A percentile compares a stretch with the other conserved stretches of the same genome.
Evolutionary conservation across 2,329 filamentous ascomycete species (phyloP).

Genomic region (Fusarium domesticum): DNA sequence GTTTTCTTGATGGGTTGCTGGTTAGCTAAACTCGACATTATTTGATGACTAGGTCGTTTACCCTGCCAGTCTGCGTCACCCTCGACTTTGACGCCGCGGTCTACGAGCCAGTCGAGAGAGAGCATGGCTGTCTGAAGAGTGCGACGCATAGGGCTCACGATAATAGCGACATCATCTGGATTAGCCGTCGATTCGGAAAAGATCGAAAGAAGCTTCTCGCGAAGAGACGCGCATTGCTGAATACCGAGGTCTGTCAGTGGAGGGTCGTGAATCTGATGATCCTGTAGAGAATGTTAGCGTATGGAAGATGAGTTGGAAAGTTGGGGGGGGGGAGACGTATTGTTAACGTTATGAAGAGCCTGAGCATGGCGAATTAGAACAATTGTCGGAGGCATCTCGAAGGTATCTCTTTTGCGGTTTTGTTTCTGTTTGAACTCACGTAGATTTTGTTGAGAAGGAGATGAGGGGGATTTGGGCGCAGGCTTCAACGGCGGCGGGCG

Average conservation of each 20-base stretch:
- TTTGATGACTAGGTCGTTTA: slow-evolving; percentile 27
- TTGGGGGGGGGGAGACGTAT: slow-evolving; percentile 40
- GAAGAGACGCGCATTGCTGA: slow-evolving; percentile 46
- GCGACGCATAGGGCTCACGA: slow-evolving; percentile 63
- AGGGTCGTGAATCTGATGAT: slow-evolving; percentile 50
- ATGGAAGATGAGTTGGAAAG: not conserved
- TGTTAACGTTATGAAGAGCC: slow-evolving; percentile 51
- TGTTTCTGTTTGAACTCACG: too few species aligned
- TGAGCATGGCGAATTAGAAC: slow-evolving; percentile 91
- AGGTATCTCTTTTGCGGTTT: too few species aligned
- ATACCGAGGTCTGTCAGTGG: slow-evolving; percentile 48
- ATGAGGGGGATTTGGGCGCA: too few species aligned
- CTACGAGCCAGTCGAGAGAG: slow-evolving; percentile 57
- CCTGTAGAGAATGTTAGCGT: slow-evolving; percentile 35
- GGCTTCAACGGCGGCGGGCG: too few species aligned
- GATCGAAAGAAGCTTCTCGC: slow-evolving; percentile 40
- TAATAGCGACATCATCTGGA: slow-evolving; percentile 45
- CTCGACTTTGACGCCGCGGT: slow-evolving; percentile 51
- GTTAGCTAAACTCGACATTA: not conserved
- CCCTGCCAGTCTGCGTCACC: slow-evolving; percentile 65
- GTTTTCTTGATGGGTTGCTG: slow-evolving; percentile 42
- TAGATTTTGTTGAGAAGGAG: too few species aligned
- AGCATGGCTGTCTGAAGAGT: slow-evolving; percentile 62
- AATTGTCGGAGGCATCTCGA: slow-evolving; percentile 54
- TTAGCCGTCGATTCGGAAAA: slow-evolving; percentile 33